Conservation (phyloP, 2,329 filamentous ascomycete species). For the Pyrenochaeta sp. region DNA sequence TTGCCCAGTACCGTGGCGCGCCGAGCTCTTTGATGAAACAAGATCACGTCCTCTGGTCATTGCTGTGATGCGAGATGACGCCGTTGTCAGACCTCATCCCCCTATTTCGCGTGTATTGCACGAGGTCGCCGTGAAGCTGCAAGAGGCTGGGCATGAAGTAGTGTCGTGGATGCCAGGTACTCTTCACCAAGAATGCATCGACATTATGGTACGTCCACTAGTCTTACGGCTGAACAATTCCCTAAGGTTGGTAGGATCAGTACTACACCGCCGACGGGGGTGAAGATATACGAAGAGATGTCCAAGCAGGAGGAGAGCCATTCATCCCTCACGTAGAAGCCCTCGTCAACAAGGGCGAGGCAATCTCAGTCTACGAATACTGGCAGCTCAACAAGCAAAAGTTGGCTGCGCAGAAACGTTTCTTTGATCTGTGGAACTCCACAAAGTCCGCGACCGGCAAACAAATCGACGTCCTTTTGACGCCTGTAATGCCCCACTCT, state of each 20-base stretch:
- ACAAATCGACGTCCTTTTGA: slow-evolving; percentile 64
- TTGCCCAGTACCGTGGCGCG: slow-evolving; percentile 63
- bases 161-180: slow-evolving; percentile 61
- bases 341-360: slow-evolving; percentile 60
- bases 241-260: slow-evolving; percentile 55
- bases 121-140: slow-evolving; percentile 50
- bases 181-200: slow-evolving; percentile 64
- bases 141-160: slow-evolving; percentile 62
- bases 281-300: slow-evolving; percentile 67
- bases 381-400: slow-evolving; percentile 73
- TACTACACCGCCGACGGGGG: slow-evolving; percentile 71
- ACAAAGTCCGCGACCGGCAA: slow-evolving; percentile 56
- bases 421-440: slow-evolving; percentile 67
- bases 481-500: slow-evolving; percentile 68
- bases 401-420: slow-evolving; percentile 61
- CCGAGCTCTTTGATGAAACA: slow-evolving; percentile 52
- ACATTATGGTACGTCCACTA: slow-evolving; percentile 58
- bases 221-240: not conserved
- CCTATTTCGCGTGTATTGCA: slow-evolving; percentile 59
- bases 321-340: slow-evolving; percentile 59
- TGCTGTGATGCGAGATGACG: slow-evolving; percentile 61
- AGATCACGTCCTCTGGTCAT: slow-evolving; percentile 59
- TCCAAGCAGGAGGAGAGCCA: slow-evolving; percentile 66
- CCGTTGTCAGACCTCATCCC: slow-evolving; percentile 64
- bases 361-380: slow-evolving; percentile 70